Conservation (phyloP, 2,329 filamentous ascomycete genomes). For the Trichoderma cornu-damae region DNA sequence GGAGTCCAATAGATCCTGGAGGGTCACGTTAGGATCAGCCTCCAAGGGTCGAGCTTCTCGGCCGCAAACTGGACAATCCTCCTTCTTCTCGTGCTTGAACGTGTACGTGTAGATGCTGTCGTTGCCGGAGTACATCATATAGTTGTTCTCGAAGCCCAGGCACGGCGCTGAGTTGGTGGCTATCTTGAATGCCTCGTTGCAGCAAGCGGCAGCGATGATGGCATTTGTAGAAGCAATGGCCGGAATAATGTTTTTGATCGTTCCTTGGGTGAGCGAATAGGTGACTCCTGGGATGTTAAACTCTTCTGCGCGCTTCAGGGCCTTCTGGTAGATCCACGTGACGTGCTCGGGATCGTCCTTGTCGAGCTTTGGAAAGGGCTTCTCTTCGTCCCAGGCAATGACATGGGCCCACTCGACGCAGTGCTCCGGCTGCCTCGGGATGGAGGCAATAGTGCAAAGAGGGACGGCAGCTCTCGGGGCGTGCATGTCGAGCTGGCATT, state of each 20-base stretch:
- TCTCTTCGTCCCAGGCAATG: slow-evolving; percentile 89
- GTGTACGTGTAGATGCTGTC: slow-evolving; percentile 96
- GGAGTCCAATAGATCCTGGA: slow-evolving; percentile 80
- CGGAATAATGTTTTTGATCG: slow-evolving; percentile 98
- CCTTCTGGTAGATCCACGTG: slow-evolving; percentile 89
- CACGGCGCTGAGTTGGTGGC: slow-evolving; percentile 76
- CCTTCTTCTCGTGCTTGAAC: slow-evolving; percentile 89
- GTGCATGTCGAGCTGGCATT: slow-evolving; percentile 98
- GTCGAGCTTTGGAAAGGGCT: slow-evolving; percentile 79
- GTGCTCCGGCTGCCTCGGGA: slow-evolving; percentile 93
- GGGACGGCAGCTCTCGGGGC: slow-evolving; percentile 95
- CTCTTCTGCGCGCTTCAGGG: slow-evolving; percentile 72
- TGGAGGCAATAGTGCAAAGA: slow-evolving; percentile 91
- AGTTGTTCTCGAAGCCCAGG: slow-evolving; percentile 75
- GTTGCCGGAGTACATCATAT: slow-evolving; percentile 99
- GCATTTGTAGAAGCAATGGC: slow-evolving; percentile 97
- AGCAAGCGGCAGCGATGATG: slow-evolving; percentile 90
- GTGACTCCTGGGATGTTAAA: slow-evolving; percentile 91
- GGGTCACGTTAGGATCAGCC: slow-evolving; percentile 64
- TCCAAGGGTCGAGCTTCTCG: slow-evolving; percentile 70
- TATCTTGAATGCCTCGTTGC: slow-evolving; percentile 95
- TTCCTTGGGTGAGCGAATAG: slow-evolving; percentile 92
- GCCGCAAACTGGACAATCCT: slow-evolving; percentile 92
- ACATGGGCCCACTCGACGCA: slow-evolving; percentile 99
- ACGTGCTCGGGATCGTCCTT: slow-evolving; percentile 97